Percentiles rank a stretch among this genome's conserved stretches.
Evolutionary conservation across 2,329 filamentous ascomycete genomes (phyloP).

Genomic region (Talaromyces funiculosus): DNA sequence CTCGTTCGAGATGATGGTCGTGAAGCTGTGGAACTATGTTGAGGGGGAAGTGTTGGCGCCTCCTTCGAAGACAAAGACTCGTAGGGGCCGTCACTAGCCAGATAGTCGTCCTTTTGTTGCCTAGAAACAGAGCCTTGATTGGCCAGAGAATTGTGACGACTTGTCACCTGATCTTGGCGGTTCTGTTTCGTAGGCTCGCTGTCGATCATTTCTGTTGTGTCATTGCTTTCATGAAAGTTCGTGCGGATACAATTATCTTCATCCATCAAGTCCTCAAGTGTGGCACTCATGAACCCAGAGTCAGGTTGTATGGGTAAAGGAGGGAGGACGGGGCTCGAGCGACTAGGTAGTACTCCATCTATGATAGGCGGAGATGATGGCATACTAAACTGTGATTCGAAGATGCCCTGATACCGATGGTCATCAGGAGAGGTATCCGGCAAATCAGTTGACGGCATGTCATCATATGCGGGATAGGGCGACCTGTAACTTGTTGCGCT

Average conservation of each 20-base stretch:
- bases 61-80: constrained; percentile 21
- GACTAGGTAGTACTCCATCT: constrained; percentile 56
- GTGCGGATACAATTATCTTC: constrained; percentile 45
- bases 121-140: constrained; percentile 18
- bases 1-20: constrained; percentile 36
- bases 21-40: constrained; percentile 26
- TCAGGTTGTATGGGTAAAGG: constrained; percentile 55
- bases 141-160: neutral
- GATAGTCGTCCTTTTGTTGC: constrained; percentile 19
- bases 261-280: constrained; percentile 63
- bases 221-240: constrained; percentile 12
- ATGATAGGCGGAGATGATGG: constrained; percentile 85
- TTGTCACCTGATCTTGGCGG: neutral
- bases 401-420: constrained; percentile 45
- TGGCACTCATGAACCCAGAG: constrained; percentile 81
- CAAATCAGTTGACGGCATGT: constrained; percentile 38
- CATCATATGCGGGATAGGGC: constrained; percentile 36
- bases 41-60: constrained; percentile 21
- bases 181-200: neutral
- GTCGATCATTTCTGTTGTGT: neutral
- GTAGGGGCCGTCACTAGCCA: constrained; percentile 17
- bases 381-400: constrained; percentile 71
- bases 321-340: constrained; percentile 74
- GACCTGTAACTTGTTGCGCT: constrained; percentile 33
- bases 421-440: constrained; percentile 47